Base-by-base conservation (phyloP, 2,329 filamentous ascomycete species). In the Ophiocordyceps camponoti-leonardi region DNA sequence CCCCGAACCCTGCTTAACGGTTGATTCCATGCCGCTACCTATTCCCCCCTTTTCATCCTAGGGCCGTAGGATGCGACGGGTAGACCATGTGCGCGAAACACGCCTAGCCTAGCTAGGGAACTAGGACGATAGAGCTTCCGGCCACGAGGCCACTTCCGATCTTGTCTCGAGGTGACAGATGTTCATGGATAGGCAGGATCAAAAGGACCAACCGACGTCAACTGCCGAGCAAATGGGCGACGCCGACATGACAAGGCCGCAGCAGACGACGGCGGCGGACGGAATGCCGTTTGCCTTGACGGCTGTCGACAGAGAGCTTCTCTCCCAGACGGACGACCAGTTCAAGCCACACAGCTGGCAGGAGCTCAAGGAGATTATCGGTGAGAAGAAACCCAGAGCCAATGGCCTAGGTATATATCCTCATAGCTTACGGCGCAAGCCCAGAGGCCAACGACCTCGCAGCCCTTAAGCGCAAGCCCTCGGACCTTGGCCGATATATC, bases 401-500 rank as follows among this genome's bases (percentile, higher is more conserved):
- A 2, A n/a, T 14, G 33, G 19, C 11, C 39, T 14, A 3, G 22
- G 19, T 13, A 20, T 2, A 22, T 16, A 12, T 19, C 7, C 10
- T 11, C 31, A n/a, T 41, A 18, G 19, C 31, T 43, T 3, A 40
- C 26, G 22, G 12, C 22, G 22, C 19, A 3, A 16, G n/a, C 28
- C 19, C 39, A 76, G 67, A 61, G 44, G 63, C 58, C 45, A 80
- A 80, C 56, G 65, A 81, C 33, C 79, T 95, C 48, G 76, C 83
- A 50, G 69, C 74, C 22, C 81, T 95, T 53, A 85, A 86, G 58
- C 75, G 90, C 35, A 77, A 80, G 47, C 87, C 90, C 1, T 87
- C 82, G 23, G 83, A 94, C 53, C 68, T 94, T 49, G 73, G 83
- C 45, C 73, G 74, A 39, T 95, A 95, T 58, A 79, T 90, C 54